Percentiles rank a stretch among this genome's conserved stretches.
These are phyloP conservation scores for Bacidia gigantensis DNA, from an alignment of 495 filamentous ascomycete genomes.

Conservation along the genomic window DNA sequence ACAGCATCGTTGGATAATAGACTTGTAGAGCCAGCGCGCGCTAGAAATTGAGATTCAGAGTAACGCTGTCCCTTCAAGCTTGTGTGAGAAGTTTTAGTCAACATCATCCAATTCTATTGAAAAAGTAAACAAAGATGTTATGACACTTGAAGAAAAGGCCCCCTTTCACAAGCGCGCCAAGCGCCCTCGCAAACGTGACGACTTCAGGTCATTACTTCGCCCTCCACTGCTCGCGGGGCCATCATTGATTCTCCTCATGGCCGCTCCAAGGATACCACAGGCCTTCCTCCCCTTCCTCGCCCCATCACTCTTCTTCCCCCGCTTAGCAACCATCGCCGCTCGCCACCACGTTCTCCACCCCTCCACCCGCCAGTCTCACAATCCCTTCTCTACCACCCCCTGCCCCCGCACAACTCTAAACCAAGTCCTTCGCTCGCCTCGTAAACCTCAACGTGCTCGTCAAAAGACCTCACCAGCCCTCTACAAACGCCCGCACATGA, in stretches of 20 bases:
- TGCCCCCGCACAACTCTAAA: conserved; percentile 35
- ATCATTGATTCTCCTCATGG: too few relatives aligned
- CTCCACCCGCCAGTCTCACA: conserved; percentile 13
- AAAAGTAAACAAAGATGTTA: too few relatives aligned
- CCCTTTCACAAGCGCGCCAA: too few relatives aligned
- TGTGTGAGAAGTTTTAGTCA: too few relatives aligned
- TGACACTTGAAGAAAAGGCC: too few relatives aligned
- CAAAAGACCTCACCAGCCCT: conserved; percentile 79
- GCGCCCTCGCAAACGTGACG: too few relatives aligned
- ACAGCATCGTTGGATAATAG: neutral
- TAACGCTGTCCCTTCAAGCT: too few relatives aligned
- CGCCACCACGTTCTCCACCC: conserved; percentile 26
- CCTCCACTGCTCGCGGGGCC: too few relatives aligned
- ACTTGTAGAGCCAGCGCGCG: neutral
- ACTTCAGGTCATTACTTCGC: too few relatives aligned
- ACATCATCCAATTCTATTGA: too few relatives aligned
- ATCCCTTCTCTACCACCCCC: conserved; percentile 33
- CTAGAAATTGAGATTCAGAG: neutral
- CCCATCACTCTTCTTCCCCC: conserved; percentile 27
- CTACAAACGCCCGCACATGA: conserved; percentile 61
- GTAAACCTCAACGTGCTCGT: conserved; percentile 59
- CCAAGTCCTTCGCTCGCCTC: conserved; percentile 55
- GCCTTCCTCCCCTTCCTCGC: conserved; percentile 16
- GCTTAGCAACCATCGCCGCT: conserved; percentile 14
- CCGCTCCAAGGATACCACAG: neutral